Evolutionary conservation across 441 rosid genomes (phyloP).

Genomic region (Aquilaria agallochum): DNA sequence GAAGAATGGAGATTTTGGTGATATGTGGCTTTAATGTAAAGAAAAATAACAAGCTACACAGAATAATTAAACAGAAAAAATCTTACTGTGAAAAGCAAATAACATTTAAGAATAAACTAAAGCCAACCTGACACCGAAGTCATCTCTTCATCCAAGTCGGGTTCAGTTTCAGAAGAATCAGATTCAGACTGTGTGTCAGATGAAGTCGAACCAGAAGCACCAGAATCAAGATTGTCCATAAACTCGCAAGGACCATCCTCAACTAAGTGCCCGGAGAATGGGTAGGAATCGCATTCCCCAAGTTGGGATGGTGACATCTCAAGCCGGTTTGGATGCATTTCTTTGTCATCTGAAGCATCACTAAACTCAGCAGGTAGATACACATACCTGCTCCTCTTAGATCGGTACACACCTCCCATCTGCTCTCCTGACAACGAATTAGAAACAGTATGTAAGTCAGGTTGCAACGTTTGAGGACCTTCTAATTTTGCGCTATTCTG

Average conservation of each 20-base stretch:
- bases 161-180: slow-evolving; percentile 85
- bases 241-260: slow-evolving; percentile 53
- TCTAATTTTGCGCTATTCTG: slow-evolving; percentile 13
- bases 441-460: slow-evolving; percentile 26
- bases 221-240: slow-evolving; percentile 52
- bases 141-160: slow-evolving; percentile 62
- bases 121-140: slow-evolving; percentile 58
- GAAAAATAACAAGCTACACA: background rate
- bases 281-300: slow-evolving; percentile 35
- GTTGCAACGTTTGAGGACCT: slow-evolving; percentile 17
- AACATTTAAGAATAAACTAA: slow-evolving; percentile 10
- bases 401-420: slow-evolving; percentile 35
- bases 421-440: slow-evolving; percentile 55
- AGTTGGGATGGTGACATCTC: slow-evolving; percentile 41
- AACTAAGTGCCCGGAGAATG: slow-evolving; percentile 32
- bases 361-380: slow-evolving; percentile 45
- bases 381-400: slow-evolving; percentile 59
- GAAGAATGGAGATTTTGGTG: background rate
- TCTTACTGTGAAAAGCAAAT: background rate
- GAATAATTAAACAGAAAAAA: slow-evolving; percentile 11
- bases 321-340: slow-evolving; percentile 32
- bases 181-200: slow-evolving; percentile 69
- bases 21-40: too few relatives aligned
- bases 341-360: slow-evolving; percentile 55
- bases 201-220: slow-evolving; percentile 38